Evolutionary conservation across 2,329 filamentous ascomycete genomes (phyloP).

Genomic region (Diaporthe eres): DNA sequence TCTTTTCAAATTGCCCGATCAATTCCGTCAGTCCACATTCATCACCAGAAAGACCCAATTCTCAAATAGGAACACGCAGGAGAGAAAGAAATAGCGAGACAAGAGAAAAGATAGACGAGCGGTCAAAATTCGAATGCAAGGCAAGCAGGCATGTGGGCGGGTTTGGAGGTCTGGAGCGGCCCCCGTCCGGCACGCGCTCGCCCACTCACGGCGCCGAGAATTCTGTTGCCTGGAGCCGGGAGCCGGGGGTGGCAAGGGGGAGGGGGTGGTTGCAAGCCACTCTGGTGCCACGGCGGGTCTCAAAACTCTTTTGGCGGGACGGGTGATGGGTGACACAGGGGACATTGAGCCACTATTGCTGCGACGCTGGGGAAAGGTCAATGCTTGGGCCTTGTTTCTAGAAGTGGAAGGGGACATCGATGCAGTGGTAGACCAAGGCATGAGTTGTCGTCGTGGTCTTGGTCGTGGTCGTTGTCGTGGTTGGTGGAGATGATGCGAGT

Average conservation of each 20-base stretch:
- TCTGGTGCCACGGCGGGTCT: slow-evolving; percentile 27
- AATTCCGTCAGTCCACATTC: slow-evolving; percentile 4
- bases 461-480: neutral
- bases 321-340: neutral
- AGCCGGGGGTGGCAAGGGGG: slow-evolving; percentile 1
- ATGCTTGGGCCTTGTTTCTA: neutral
- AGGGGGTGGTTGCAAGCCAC: slow-evolving; percentile 22
- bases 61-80: neutral
- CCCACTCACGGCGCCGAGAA: slow-evolving; percentile 34
- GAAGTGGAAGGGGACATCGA: neutral
- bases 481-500: neutral
- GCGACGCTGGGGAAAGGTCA: neutral
- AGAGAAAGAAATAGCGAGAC: neutral
- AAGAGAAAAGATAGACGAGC: neutral
- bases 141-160: slow-evolving; percentile 21
- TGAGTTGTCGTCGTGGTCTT: slow-evolving; percentile 23
- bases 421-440: neutral
- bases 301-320: neutral
- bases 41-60: neutral
- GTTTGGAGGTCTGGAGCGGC: neutral
- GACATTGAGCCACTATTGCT: neutral
- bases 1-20: neutral
- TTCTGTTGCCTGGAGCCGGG: slow-evolving; percentile 36
- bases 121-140: neutral
- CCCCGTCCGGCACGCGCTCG: neutral